Percentiles rank a stretch among this genome's conserved stretches.
Evolutionary conservation across 108 stramenopile species (phyloP).

Genomic region (Parietichytrium sp.): DNA sequence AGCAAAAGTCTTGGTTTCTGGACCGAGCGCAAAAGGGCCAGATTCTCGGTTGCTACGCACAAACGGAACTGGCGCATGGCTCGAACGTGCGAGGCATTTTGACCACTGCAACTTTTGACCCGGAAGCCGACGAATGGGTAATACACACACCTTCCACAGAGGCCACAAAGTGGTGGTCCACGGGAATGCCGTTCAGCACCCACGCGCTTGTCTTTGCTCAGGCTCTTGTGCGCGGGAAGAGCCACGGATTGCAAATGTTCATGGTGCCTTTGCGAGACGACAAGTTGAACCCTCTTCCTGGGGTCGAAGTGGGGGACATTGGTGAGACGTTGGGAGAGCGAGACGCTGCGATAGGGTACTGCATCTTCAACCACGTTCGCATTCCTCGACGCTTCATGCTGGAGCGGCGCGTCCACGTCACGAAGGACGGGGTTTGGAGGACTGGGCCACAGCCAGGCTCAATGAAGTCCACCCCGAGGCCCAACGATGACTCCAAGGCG

Average conservation of each 20-base stretch:
- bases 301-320: constrained; percentile 16
- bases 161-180: constrained; percentile 32
- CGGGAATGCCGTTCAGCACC: background rate
- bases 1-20: constrained; percentile 21
- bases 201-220: constrained; percentile 20
- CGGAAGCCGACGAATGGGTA: background rate
- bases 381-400: background rate
- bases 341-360: constrained; percentile 14
- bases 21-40: constrained; percentile 6
- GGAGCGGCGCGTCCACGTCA: constrained; percentile 13
- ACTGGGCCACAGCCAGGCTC: constrained; percentile 27
- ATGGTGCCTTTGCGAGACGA: constrained; percentile 27
- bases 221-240: background rate
- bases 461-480: background rate
- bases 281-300: background rate
- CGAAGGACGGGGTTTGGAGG: background rate
- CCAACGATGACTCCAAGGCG: too few relatives aligned
- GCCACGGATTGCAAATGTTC: constrained; percentile 15
- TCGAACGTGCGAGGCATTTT: constrained; percentile 11
- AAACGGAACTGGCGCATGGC: constrained; percentile 29
- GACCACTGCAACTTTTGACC: background rate
- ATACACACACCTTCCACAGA: background rate
- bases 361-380: background rate
- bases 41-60: constrained; percentile 12
- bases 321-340: constrained; percentile 24